phyloP scores from a whole-genome alignment of 2,329 filamentous ascomycete genomes.

The Metarhizium rileyi region DNA sequence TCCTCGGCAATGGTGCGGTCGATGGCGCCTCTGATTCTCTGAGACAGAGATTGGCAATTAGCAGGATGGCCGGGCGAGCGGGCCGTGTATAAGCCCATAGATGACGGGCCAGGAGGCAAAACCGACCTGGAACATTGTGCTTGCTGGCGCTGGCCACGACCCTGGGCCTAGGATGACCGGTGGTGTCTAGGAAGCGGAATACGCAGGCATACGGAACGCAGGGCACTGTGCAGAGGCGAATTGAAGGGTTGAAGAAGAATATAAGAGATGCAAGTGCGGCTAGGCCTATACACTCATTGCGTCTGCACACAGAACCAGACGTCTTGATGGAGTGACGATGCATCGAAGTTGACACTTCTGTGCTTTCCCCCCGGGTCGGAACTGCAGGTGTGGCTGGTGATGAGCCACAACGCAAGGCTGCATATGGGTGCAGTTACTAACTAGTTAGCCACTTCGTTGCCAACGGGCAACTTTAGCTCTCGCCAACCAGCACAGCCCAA shows the following conservation, averaged over 20 bases:
- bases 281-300: not conserved
- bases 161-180: not conserved
- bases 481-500: too few relatives aligned
- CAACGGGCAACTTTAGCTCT: too few relatives aligned
- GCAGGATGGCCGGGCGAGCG: not conserved
- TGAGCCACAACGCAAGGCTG: not conserved
- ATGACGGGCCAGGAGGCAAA: not conserved
- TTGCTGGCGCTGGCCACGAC: conserved; percentile 1
- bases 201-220: not conserved
- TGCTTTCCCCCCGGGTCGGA: not conserved
- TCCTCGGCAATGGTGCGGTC: conserved; percentile 86
- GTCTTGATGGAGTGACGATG: not conserved
- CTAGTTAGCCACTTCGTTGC: too few relatives aligned
- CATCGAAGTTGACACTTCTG: not conserved
- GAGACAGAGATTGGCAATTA: conserved; percentile 2
- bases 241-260: not conserved
- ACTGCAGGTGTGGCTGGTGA: not conserved
- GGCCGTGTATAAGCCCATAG: not conserved
- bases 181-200: conserved; percentile 1
- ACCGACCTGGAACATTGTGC: conserved; percentile 24
- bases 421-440: too few relatives aligned
- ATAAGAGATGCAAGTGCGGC: not conserved
- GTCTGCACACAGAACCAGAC: not conserved
- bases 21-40: conserved; percentile 78
- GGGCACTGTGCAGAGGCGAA: not conserved